Percentiles rank a stretch among this genome's conserved stretches.
Conservation (phyloP, 371 early-diverging fungal species). For the Furculomyces boomerangus region DNA sequence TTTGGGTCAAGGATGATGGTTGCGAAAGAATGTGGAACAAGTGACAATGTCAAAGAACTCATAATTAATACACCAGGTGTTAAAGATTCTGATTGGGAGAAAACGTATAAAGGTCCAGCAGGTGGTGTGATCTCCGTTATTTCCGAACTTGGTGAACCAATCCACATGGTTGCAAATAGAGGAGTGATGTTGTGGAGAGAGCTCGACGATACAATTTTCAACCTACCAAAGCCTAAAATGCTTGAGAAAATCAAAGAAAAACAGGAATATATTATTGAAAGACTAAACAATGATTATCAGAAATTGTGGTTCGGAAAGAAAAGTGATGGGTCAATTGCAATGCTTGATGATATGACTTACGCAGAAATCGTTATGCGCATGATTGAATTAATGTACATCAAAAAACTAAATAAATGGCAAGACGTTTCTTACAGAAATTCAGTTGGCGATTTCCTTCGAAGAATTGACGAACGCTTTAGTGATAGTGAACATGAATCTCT, state of each 20-base stretch:
- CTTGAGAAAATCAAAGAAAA: conserved; percentile 47
- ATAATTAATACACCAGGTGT: conserved; percentile 79
- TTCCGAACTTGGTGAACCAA: conserved; percentile 78
- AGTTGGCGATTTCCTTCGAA: conserved; percentile 66
- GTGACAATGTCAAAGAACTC: conserved; percentile 64
- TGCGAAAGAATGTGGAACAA: conserved; percentile 69
- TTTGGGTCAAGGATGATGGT: conserved; percentile 90
- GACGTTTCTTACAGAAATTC: conserved; percentile 58
- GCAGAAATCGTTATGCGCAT: conserved; percentile 66
- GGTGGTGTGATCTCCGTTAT: conserved; percentile 84
- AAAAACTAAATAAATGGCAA: conserved; percentile 64
- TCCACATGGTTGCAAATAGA: conserved; percentile 89
- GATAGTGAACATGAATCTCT: conserved; percentile 36
- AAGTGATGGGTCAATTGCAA: conserved; percentile 40
- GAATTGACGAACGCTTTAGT: conserved; percentile 74
- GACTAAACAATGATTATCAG: conserved; percentile 57
- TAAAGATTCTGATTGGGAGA: conserved; percentile 68
- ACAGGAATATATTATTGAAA: conserved; percentile 73
- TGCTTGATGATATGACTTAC: conserved; percentile 85
- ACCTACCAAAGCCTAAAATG: conserved; percentile 73
- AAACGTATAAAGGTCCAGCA: conserved; percentile 64
- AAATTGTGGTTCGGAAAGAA: conserved; percentile 84
- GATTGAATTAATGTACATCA: conserved; percentile 59
- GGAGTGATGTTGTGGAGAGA: conserved; percentile 86
- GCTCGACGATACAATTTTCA: conserved; percentile 71